Base-by-base conservation (phyloP, 202 grass and related monocot species). In the Zoysia matrella region DNA sequence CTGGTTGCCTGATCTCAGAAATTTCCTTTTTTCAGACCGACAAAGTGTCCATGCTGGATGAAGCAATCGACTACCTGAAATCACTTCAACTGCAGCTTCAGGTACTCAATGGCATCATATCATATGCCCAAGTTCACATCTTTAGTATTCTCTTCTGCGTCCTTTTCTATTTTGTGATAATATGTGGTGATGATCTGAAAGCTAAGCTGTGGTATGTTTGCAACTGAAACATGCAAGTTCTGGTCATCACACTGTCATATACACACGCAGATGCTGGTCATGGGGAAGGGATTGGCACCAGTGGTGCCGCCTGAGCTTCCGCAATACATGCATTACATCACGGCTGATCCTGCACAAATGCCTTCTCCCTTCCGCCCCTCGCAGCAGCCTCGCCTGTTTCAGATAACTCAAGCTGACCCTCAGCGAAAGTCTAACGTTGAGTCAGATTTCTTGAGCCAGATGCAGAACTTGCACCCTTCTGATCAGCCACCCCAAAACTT, bases 21-120 rank as follows among this genome's bases (percentile, higher is more conserved):
- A 36, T 47, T 52, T 30, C 30, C 43, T 63, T 75, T 12, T 71
- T 92, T 73, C 72, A 96, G 93, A 91, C 93, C 11, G 93, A 96
- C 77, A 96, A 96, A 77, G 88, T 92, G 47, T 96, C 93, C 0
- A 96, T 96, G 93, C 86, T 96, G 15, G 93, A 96, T 43, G 93
- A 96, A 64, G 90, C 90, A 4, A 96, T 96, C 47, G 88, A 96
- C 52, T 96, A 96, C 53, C 70, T 96, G 44, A 96, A 96, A 79
- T 89, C 90, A 42, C 93, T 96, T n/a, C 90, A 96, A 55, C 75
- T 96, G 15, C 90, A 96, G 52, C 85, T 96, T 72, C 93, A 96
- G 90, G 93, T 93, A 85, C 8, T 14, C 13, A 4, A 67, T n/a
- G 16, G 6, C 41, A 67, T 56, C 57, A 44, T 71, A 83, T 80